Evolutionary conservation across 352 stramenopile genomes (phyloP).

Genomic region (Globisporangium orthogonon): DNA sequence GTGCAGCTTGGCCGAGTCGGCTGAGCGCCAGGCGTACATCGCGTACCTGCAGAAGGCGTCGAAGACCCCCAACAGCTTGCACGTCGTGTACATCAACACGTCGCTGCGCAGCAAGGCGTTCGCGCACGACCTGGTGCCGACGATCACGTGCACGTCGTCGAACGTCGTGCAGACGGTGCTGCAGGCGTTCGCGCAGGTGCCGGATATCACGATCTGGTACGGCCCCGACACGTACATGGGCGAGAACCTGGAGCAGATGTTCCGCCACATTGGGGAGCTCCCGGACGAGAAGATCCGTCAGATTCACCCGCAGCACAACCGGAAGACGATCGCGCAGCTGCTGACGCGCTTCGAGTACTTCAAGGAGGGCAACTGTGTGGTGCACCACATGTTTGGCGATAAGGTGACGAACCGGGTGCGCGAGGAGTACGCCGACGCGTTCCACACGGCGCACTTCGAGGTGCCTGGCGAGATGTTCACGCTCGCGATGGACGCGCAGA

Average conservation of each 20-base stretch:
- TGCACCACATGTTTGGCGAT: conserved; percentile 98
- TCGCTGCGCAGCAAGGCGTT: conserved; percentile 95
- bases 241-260: conserved; percentile 94
- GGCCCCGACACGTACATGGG: conserved; percentile 98
- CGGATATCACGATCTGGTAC: conserved; percentile 88
- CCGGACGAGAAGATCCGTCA: conserved; percentile 75
- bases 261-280: conserved; percentile 76
- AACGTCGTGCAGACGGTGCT: conserved; percentile 97
- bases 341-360: conserved; percentile 92
- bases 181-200: conserved; percentile 90
- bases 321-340: conserved; percentile 71
- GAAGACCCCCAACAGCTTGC: conserved; percentile 87
- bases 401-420: conserved; percentile 91
- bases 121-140: conserved; percentile 91
- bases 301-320: conserved; percentile 84
- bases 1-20: conserved; percentile 93
- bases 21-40: conserved; percentile 89
- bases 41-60: conserved; percentile 90
- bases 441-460: conserved; percentile 96
- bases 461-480: conserved; percentile 99
- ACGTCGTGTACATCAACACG: conserved; percentile 99
- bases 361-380: conserved; percentile 95
- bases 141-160: conserved; percentile 95
- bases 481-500: conserved; percentile 93
- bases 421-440: conserved; percentile 90